phyloP scores from a whole-genome alignment of 1,139 yeast genomes.

The Candida gigantensis region DNA sequence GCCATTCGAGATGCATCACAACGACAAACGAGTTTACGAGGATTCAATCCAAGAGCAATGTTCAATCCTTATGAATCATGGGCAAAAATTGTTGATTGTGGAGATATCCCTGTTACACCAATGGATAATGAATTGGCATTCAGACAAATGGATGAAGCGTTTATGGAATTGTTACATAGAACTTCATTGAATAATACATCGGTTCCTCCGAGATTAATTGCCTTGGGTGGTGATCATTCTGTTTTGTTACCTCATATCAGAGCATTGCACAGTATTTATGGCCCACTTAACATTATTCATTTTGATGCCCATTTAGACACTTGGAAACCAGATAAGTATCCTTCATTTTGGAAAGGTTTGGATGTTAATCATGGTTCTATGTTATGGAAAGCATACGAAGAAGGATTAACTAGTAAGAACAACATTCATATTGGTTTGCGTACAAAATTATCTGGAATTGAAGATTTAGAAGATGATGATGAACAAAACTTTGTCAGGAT shows the following conservation, averaged over 20 bases:
- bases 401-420: conserved; percentile 56
- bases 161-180: conserved; percentile 50
- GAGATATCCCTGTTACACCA: conserved; percentile 80
- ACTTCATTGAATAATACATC: conserved; percentile 22
- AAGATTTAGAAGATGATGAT: conserved; percentile 66
- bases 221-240: conserved; percentile 80
- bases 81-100: conserved; percentile 75
- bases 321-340: conserved; percentile 69
- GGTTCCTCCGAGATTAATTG: conserved; percentile 60
- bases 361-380: conserved; percentile 78
- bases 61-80: conserved; percentile 65
- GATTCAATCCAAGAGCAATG: conserved; percentile 66
- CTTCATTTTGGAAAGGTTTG: conserved; percentile 61
- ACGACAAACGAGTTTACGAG: conserved; percentile 65
- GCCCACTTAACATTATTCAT: conserved; percentile 68
- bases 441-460: conserved; percentile 63
- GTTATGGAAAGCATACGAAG: conserved; percentile 76
- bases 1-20: conserved; percentile 74
- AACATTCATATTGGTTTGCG: conserved; percentile 75
- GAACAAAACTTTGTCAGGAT: conserved; percentile 63
- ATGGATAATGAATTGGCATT: conserved; percentile 73
- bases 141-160: conserved; percentile 69
- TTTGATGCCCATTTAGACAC: conserved; percentile 82
- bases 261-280: conserved; percentile 58
- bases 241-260: conserved; percentile 69